Conservation (phyloP, 352 stramenopile species). For the Globisporangium carolinianum region DNA sequence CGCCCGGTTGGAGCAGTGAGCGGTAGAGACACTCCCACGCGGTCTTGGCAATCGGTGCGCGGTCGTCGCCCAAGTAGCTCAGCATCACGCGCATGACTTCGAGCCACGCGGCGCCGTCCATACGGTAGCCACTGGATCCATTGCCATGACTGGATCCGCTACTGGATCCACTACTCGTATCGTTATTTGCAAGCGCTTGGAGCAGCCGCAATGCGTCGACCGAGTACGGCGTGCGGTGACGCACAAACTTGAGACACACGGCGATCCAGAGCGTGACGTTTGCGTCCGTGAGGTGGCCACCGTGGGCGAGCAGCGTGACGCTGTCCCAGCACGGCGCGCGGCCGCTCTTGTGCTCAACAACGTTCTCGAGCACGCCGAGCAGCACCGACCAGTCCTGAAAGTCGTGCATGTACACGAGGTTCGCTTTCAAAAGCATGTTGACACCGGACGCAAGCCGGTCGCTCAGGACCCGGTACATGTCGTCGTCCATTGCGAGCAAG, state of each 20-base stretch:
- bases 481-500: conserved; percentile 69
- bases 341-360: conserved; percentile 75
- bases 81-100: conserved; percentile 86
- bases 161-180: neutral
- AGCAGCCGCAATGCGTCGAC: conserved; percentile 71
- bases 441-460: conserved; percentile 74
- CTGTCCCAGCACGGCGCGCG: conserved; percentile 72
- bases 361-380: conserved; percentile 64
- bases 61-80: conserved; percentile 75
- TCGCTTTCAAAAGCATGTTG: conserved; percentile 81
- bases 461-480: conserved; percentile 76
- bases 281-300: conserved; percentile 64
- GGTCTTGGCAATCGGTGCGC: conserved; percentile 66
- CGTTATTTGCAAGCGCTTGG: conserved; percentile 60
- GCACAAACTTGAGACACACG: conserved; percentile 71
- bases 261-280: conserved; percentile 82
- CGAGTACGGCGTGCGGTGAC: conserved; percentile 67
- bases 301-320: conserved; percentile 60
- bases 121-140: conserved; percentile 4
- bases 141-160: no score
- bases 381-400: conserved; percentile 77
- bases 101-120: conserved; percentile 67
- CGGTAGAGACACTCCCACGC: conserved; percentile 83
- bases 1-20: conserved; percentile 63
- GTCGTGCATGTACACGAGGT: conserved; percentile 85